Base-by-base conservation (phyloP, 1,284 basidiomycete species). In the Amylostereum areolatum region DNA sequence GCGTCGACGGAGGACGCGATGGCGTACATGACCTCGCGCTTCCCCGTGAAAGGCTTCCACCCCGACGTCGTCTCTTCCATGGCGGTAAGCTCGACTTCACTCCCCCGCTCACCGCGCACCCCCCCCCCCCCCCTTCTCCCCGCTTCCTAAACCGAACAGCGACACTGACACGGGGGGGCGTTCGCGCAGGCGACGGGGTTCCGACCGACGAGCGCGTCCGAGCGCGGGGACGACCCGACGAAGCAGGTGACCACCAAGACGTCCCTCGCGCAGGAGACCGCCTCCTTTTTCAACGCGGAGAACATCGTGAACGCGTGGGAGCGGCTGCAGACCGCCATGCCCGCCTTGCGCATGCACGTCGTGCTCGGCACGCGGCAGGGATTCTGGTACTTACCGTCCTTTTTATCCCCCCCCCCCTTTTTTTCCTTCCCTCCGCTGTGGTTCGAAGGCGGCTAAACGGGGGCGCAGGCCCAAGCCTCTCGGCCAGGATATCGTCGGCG, bases 161-260 rank as follows among this genome's bases (percentile, higher is more conserved):
- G 24, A 9, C n/a, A 7, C 12, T 4, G n/a, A n/a, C n/a, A n/a
- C n/a, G n/a, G n/a, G n/a, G n/a, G n/a, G n/a, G n/a, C 28, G 28
- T 24, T 10, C 28, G 44, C 18, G 30, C 40, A 56, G 56, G 50
- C 54, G 30, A 57, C 56, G 4, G 54, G 53, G 24, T 56, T 59
- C 43, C 49, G 55, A 6, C 28, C 45, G 36, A 52, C 51, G 45
- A 31, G 24, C n/a, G n/a, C n/a, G n/a, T n/a, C n/a, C n/a, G n/a
- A 4, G 46, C 40, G 5, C 40, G 47, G 35, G 50, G 50, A 25
- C 45, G 50, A 10, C 48, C n/a, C n/a, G n/a, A n/a, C n/a, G n/a
- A n/a, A n/a, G n/a, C n/a, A 37, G 18, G 47, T 57, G 25, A 55
- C 54, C 10, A 55, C 51, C 2, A 59, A 59, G 52, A 59, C 55